Conservation (phyloP, 2,329 filamentous ascomycete genomes). For the Fusarium pseudograminearum region DNA sequence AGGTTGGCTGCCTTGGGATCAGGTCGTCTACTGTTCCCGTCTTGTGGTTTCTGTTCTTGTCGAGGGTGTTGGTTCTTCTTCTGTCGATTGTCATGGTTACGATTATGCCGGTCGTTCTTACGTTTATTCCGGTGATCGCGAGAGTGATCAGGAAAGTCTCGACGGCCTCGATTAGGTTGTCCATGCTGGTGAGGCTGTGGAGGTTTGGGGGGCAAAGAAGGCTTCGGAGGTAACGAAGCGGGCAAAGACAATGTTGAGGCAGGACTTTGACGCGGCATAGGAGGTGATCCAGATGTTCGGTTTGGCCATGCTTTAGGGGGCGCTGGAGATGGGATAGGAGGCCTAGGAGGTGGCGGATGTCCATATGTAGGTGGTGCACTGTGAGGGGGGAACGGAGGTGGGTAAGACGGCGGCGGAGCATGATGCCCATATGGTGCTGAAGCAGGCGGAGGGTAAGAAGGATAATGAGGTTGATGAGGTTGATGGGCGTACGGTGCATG, state of each 20-base stretch:
- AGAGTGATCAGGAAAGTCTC: slow-evolving; percentile 46
- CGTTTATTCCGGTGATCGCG: slow-evolving; percentile 50
- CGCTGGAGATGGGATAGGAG: slow-evolving; percentile 27
- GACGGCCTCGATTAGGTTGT: slow-evolving; percentile 37
- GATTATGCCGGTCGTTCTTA: slow-evolving; percentile 51
- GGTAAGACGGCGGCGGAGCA: slow-evolving; percentile 35
- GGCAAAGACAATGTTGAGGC: slow-evolving; percentile 32
- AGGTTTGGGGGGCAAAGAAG: slow-evolving; percentile 51
- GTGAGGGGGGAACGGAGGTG: slow-evolving; percentile 39
- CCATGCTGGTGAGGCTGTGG: slow-evolving; percentile 39
- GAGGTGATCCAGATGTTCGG: slow-evolving; percentile 31
- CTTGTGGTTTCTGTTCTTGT: slow-evolving; percentile 46
- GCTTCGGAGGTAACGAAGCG: slow-evolving; percentile 52
- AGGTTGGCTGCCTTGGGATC: slow-evolving; percentile 17
- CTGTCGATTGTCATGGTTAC: slow-evolving; percentile 48
- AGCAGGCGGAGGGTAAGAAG: slow-evolving; percentile 37
- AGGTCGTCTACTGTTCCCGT: slow-evolving; percentile 27
- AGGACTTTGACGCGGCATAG: slow-evolving; percentile 32
- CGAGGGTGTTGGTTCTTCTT: slow-evolving; percentile 43
- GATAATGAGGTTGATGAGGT: slow-evolving; percentile 37
- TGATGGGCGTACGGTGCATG: slow-evolving; percentile 39
- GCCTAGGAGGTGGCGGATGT: slow-evolving; percentile 29
- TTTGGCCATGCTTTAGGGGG: slow-evolving; percentile 31
- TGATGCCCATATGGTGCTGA: slow-evolving; percentile 38
- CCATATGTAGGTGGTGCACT: slow-evolving; percentile 37